Evolutionary conservation across 495 filamentous ascomycete species (phyloP).

Genomic region (Penicillium pancosmium): DNA sequence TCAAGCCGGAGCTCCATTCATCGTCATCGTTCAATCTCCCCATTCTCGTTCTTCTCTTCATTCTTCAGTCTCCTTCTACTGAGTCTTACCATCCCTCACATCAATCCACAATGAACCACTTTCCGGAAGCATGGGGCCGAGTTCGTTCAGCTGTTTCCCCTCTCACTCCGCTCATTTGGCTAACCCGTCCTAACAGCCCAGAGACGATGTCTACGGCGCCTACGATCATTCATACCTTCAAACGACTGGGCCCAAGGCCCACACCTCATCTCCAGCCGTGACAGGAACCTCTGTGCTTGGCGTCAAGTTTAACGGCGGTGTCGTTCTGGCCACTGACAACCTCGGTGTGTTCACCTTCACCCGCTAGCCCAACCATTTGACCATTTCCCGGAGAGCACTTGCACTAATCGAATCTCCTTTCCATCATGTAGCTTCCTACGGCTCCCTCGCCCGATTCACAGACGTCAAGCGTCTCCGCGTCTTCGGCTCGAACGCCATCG

Average conservation of each 20-base stretch:
- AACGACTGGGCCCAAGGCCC: conserved; percentile 68
- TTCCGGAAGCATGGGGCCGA: conserved; percentile 94
- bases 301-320: conserved; percentile 93
- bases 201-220: conserved; percentile 92
- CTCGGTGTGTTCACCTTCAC: conserved; percentile 63
- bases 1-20: conserved; percentile 22
- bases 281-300: conserved; percentile 95
- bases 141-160: conserved; percentile 59
- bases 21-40: conserved; percentile 30
- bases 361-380: no score
- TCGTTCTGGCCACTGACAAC: conserved; percentile 96
- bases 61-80: conserved; percentile 1
- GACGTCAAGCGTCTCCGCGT: conserved; percentile 86
- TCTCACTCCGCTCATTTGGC: conserved; percentile 27
- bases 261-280: conserved; percentile 88
- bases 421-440: conserved; percentile 77
- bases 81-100: background rate
- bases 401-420: conserved; percentile 5
- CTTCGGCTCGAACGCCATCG: conserved; percentile 71
- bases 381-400: background rate
- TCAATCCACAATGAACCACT: conserved; percentile 77
- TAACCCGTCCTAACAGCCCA: conserved; percentile 61
- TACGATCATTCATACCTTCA: conserved; percentile 88
- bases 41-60: conserved; percentile 17
- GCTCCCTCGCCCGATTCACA: conserved; percentile 93